phyloP scores from a whole-genome alignment of 2,329 filamentous ascomycete species.

The Botrytis fragariae region DNA sequence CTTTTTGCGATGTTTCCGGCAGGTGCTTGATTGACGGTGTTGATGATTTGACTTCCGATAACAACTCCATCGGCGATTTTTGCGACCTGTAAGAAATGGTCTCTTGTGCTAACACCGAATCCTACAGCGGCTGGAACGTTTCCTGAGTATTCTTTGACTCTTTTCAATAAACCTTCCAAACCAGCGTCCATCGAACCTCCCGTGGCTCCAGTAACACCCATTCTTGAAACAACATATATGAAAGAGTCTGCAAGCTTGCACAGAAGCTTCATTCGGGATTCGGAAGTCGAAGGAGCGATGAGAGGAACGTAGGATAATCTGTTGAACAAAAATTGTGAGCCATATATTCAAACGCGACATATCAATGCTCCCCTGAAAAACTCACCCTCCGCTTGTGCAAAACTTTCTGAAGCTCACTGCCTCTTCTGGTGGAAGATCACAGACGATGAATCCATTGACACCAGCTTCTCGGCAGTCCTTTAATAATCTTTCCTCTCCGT shows the following conservation, averaged over 20 bases:
- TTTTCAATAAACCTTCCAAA: constrained; percentile 75
- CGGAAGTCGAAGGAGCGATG: constrained; percentile 90
- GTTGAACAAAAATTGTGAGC: constrained; percentile 22
- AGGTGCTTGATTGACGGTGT: constrained; percentile 67
- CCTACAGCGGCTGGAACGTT: constrained; percentile 89
- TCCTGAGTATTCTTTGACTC: constrained; percentile 89
- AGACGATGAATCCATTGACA: constrained; percentile 95
- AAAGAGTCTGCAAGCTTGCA: constrained; percentile 98
- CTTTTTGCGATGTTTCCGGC: constrained; percentile 65
- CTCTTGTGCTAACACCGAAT: constrained; percentile 92
- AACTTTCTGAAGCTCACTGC: constrained; percentile 86
- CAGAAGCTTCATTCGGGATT: constrained; percentile 88
- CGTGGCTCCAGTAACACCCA: constrained; percentile 92
- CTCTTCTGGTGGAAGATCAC: constrained; percentile 94
- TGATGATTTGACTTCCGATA: constrained; percentile 94
- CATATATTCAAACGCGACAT: not conserved
- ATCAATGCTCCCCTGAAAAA: constrained; percentile 21
- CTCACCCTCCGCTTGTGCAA: constrained; percentile 72
- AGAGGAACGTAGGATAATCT: constrained; percentile 94
- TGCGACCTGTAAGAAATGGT: constrained; percentile 86
- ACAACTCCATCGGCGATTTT: constrained; percentile 89
- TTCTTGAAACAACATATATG: constrained; percentile 96
- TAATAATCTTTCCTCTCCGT: constrained; percentile 87
- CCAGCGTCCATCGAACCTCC: constrained; percentile 72
- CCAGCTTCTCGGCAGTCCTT: constrained; percentile 80